Base-by-base conservation (phyloP, 2,329 filamentous ascomycete genomes). In the Fusarium verrucosum region DNA sequence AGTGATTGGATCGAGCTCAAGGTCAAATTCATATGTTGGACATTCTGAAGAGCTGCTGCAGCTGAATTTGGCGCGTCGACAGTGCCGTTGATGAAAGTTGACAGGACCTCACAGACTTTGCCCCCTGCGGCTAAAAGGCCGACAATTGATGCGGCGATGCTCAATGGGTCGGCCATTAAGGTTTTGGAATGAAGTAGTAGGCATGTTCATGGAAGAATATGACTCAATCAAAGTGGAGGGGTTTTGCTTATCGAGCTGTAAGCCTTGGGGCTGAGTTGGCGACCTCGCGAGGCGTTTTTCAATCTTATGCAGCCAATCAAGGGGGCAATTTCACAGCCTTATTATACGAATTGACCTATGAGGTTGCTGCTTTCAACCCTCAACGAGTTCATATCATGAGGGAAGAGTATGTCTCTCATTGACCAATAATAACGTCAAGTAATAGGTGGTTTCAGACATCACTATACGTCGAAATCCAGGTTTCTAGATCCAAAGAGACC, bases 11-110 rank as follows among this genome's bases (percentile, higher is more conserved):
- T 9, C 16, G 51, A 49, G 10, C 25, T 25, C 16, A 54, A 38
- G 3, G 51, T 50, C n/a, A 54, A 11, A n/a, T 49, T 54, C 51
- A 54, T 54, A 17, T 54, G 43, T 3, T 54, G 36, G 4, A 54
- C 43, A 5, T 37, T 36, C 14, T 36, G 11, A 4, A 49, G 36
- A 3, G 36, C 28, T 5, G 51, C 47, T 16, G 51, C 22, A 8
- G 51, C 43, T 4, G 51, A 54, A 11, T 33, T 47, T 3, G 51
- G 51, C 17, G 51, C 51, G 13, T 54, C 51, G 5, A 33, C 36
- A 2, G 51, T 40, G 10, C 43, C 36, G 3, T 19, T 33, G 7
- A 49, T 23, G 10, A 54, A 54, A 14, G 33, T 42, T 10, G 51
- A 54, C 4, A 54, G 19, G 22, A 50, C 51, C 3, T 22, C 51